phyloP scores from a whole-genome alignment of 306 rosid genomes.

The Trifolium dubium region DNA sequence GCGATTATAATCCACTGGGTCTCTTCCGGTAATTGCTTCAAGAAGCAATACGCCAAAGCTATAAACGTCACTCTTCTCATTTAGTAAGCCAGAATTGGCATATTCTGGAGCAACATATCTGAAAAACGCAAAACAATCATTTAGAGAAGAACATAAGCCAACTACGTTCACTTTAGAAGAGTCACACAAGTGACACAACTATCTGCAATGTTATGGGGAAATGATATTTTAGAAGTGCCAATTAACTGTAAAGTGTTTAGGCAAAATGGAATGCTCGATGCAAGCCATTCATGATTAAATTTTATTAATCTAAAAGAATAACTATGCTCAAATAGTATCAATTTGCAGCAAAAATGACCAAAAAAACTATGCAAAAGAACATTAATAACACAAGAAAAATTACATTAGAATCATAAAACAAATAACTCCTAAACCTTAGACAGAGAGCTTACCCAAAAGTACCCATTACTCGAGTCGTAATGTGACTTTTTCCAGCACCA shows the following conservation, averaged over 20 bases:
- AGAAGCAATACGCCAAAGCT: slow-evolving; percentile 82
- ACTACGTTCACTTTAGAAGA: no score
- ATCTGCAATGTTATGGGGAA: no score
- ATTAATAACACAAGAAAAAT: slow-evolving; percentile 7
- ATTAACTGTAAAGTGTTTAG: no score
- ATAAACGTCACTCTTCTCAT: slow-evolving; percentile 91
- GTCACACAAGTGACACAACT: no score
- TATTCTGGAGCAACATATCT: slow-evolving; percentile 97
- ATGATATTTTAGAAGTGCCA: no score
- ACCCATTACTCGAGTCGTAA: slow-evolving; percentile 97
- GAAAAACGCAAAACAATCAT: slow-evolving; percentile 43
- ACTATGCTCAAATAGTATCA: no score
- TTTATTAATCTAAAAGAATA: no score
- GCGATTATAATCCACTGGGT: slow-evolving; percentile 87
- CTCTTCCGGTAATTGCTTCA: slow-evolving; percentile 91
- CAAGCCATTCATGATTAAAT: no score
- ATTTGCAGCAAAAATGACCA: no score
- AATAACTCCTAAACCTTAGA: slow-evolving; percentile 27
- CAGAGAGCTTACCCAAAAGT: slow-evolving; percentile 83
- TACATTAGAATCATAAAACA: slow-evolving; percentile 33
- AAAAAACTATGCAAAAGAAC: no score
- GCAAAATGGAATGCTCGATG: no score
- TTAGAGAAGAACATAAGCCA: background rate
- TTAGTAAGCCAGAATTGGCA: slow-evolving; percentile 91
- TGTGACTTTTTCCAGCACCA: slow-evolving; percentile 85